These are phyloP conservation scores for Blastosporella zonata DNA, from an alignment of 1,284 basidiomycete species.

Conservation along the genomic window DNA sequence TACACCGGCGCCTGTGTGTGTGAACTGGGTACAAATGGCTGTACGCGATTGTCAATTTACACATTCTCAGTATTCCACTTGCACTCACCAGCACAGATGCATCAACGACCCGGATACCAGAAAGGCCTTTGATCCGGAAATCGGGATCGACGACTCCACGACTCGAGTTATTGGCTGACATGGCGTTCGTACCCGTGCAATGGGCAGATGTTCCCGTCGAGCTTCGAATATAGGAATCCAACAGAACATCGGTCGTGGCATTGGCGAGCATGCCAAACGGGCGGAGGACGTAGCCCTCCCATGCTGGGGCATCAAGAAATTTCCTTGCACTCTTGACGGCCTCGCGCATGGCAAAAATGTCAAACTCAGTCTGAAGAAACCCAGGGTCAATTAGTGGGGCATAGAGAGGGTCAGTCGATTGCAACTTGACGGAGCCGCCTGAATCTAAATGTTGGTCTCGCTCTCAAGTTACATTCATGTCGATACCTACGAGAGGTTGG, in stretches of 20 bases:
- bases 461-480: not conserved
- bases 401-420: slow-evolving; percentile 31
- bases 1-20: slow-evolving; percentile 20
- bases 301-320: slow-evolving; percentile 31
- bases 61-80: not conserved
- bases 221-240: slow-evolving; percentile 24
- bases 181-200: slow-evolving; percentile 25
- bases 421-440: slow-evolving; percentile 35
- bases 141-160: slow-evolving; percentile 34
- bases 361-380: slow-evolving; percentile 31
- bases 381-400: slow-evolving; percentile 37
- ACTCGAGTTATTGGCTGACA: slow-evolving; percentile 22
- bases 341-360: slow-evolving; percentile 29
- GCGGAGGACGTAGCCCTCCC: slow-evolving; percentile 30
- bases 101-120: slow-evolving; percentile 37
- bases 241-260: slow-evolving; percentile 13
- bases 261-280: slow-evolving; percentile 17
- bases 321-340: slow-evolving; percentile 29
- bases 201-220: slow-evolving; percentile 17
- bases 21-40: slow-evolving; percentile 19
- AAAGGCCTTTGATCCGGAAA: slow-evolving; percentile 36
- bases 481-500: slow-evolving; percentile 13
- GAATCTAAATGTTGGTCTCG: not conserved
- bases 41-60: not conserved
- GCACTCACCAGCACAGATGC: slow-evolving; percentile 30